Conservation (phyloP, 306 rosid genomes). For the Prunus mongolica region DNA sequence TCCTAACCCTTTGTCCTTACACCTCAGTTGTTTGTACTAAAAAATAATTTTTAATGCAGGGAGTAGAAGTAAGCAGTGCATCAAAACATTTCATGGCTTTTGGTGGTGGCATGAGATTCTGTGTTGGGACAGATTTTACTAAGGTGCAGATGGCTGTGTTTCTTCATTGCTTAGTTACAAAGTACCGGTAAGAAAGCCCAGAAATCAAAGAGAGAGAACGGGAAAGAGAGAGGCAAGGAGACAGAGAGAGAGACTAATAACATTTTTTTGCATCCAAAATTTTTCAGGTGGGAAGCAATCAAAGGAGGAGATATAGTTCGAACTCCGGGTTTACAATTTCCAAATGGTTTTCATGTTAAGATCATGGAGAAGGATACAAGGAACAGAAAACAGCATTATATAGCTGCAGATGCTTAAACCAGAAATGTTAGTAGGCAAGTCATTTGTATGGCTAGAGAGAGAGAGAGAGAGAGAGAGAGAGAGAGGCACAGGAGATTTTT, state of each 20-base stretch:
- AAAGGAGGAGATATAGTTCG: constrained; percentile 35
- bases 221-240: neutral
- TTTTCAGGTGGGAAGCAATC: constrained; percentile 34
- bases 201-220: neutral
- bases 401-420: neutral
- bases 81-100: constrained; percentile 93
- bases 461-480: no score
- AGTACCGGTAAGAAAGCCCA: constrained; percentile 59
- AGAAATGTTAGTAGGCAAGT: neutral
- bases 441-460: no score
- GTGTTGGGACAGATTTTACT: constrained; percentile 93
- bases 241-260: neutral
- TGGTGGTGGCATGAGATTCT: constrained; percentile 98
- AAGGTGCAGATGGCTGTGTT: constrained; percentile 95
- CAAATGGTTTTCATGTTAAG: constrained; percentile 15
- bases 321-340: constrained; percentile 29
- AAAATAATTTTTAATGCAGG: constrained; percentile 33
- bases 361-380: neutral
- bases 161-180: constrained; percentile 80
- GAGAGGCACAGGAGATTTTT: no score
- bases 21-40: constrained; percentile 10
- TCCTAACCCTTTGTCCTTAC: neutral
- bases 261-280: constrained; percentile 17
- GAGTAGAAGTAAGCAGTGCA: constrained; percentile 57
- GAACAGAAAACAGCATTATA: neutral